Evolutionary conservation across 805 yeast species (phyloP).

Genomic region (Zygosaccharomyces rouxii): DNA sequence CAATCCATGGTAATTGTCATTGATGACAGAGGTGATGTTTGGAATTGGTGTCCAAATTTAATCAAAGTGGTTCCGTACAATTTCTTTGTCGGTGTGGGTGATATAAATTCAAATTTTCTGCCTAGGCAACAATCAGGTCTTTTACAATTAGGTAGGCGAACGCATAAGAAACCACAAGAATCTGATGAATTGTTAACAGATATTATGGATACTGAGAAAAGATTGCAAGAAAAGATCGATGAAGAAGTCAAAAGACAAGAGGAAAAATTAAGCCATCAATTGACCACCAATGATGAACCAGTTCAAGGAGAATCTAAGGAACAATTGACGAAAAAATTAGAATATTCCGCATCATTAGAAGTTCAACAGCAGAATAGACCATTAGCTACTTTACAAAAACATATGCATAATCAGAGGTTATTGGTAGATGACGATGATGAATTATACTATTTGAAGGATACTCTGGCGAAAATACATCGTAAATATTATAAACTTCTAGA

Average conservation of each 20-base stretch:
- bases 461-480: constrained; percentile 59
- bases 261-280: constrained; percentile 32
- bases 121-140: constrained; percentile 78
- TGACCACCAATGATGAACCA: constrained; percentile 29
- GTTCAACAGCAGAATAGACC: constrained; percentile 82
- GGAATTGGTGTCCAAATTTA: constrained; percentile 94
- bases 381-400: constrained; percentile 73
- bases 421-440: constrained; percentile 80
- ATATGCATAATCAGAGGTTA: constrained; percentile 50
- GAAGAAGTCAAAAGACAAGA: constrained; percentile 36
- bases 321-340: constrained; percentile 53
- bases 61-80: constrained; percentile 93
- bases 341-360: constrained; percentile 66
- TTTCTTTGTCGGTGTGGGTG: constrained; percentile 96
- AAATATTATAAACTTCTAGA: constrained; percentile 56
- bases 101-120: constrained; percentile 85
- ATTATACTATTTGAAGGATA: constrained; percentile 55
- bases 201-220: constrained; percentile 32
- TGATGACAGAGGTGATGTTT: constrained; percentile 97
- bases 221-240: constrained; percentile 29
- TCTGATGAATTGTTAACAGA: constrained; percentile 34
- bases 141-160: constrained; percentile 32
- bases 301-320: constrained; percentile 38
- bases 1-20: constrained; percentile 95
- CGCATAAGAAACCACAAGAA: constrained; percentile 29